These are phyloP conservation scores for Cladosporium cucumerinum DNA, from an alignment of 2,329 filamentous ascomycete genomes.

Conservation along the genomic window DNA sequence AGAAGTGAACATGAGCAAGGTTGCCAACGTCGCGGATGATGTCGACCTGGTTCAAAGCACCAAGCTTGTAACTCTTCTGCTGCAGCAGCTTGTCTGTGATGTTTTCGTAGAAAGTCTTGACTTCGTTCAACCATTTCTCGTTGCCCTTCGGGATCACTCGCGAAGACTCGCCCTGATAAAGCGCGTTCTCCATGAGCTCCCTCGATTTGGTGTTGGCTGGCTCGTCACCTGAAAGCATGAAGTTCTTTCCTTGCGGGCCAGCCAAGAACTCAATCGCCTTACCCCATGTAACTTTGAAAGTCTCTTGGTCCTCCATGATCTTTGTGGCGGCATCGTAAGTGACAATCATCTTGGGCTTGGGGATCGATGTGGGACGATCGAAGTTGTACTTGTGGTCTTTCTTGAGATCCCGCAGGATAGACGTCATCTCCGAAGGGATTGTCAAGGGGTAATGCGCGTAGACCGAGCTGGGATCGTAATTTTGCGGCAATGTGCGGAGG, in stretches of 20 bases:
- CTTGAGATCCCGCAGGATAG: conserved; percentile 41
- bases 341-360: conserved; percentile 41
- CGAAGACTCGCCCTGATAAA: conserved; percentile 38
- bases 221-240: conserved; percentile 48
- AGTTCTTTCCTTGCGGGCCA: conserved; percentile 43
- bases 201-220: conserved; percentile 42
- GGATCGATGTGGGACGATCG: conserved; percentile 28
- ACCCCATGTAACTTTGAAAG: conserved; percentile 48
- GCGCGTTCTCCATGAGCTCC: conserved; percentile 41
- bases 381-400: conserved; percentile 43
- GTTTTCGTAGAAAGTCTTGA: conserved; percentile 48
- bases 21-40: conserved; percentile 52
- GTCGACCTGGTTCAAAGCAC: conserved; percentile 45
- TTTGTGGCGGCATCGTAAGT: conserved; percentile 45
- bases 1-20: conserved; percentile 54
- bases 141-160: conserved; percentile 27
- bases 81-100: conserved; percentile 46
- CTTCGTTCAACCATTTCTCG: conserved; percentile 45
- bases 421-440: conserved; percentile 46
- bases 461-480: conserved; percentile 47
- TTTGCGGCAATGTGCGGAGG: conserved; percentile 49
- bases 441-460: conserved; percentile 52
- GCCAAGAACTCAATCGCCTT: conserved; percentile 45
- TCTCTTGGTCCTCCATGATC: conserved; percentile 42
- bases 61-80: conserved; percentile 46